phyloP scores from a whole-genome alignment of 78 protist genomes.

The Cavenderia fasciculata region DNA sequence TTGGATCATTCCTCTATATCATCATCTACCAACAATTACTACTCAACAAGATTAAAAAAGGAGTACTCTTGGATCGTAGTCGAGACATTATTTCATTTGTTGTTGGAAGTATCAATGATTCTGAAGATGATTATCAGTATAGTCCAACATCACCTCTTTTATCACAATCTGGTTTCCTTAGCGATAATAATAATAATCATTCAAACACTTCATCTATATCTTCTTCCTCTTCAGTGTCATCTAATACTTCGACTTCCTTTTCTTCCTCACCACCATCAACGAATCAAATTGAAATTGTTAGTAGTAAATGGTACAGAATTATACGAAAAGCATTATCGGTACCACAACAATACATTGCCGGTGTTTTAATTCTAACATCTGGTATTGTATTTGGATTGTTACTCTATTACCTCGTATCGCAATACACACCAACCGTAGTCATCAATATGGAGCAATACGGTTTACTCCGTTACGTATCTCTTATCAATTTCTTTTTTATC shows the following conservation, averaged over 20 bases:
- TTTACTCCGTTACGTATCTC: background rate
- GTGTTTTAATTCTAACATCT: background rate
- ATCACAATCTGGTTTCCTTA: background rate
- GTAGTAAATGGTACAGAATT: no score
- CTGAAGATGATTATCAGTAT: no score
- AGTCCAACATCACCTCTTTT: background rate
- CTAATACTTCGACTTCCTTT: no score
- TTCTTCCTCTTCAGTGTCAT: no score
- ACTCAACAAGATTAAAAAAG: background rate
- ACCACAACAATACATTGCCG: background rate
- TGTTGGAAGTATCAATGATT: no score
- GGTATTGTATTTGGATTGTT: background rate
- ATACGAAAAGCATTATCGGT: no score
- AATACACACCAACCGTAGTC: conserved; percentile 38
- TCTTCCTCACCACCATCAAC: no score
- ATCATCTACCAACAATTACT: background rate
- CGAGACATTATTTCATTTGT: no score
- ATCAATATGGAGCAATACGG: conserved; percentile 11
- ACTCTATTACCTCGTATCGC: background rate
- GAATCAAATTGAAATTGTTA: conserved; percentile 19
- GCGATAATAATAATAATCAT: no score
- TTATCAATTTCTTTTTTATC: conserved; percentile 16
- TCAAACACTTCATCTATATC: no score
- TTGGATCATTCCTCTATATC: background rate
- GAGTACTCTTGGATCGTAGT: background rate